phyloP scores from a whole-genome alignment of 331 rosid genomes.

The Stylosanthes scabra region DNA sequence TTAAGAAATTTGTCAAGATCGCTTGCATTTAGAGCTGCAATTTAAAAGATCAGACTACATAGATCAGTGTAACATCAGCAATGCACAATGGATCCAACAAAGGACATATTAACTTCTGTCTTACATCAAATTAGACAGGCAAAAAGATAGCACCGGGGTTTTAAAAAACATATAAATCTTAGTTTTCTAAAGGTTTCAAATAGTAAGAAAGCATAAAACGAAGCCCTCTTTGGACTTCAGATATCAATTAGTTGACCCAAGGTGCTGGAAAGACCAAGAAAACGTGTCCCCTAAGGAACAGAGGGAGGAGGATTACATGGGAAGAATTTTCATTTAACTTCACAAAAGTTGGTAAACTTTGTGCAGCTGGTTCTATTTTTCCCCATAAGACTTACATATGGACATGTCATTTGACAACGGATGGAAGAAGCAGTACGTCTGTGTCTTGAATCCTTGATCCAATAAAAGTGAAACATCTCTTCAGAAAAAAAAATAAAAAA shows the following conservation, averaged over 20 bases:
- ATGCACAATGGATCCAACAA: constrained; percentile 8
- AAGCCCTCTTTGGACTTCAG: constrained; percentile 17
- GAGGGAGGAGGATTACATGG: constrained; percentile 2
- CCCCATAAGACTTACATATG: constrained; percentile 66
- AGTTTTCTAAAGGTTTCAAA: constrained; percentile 1
- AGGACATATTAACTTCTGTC: constrained; percentile 1
- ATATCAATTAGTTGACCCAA: too few species aligned
- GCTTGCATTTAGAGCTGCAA: constrained; percentile 66
- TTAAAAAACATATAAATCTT: neutral
- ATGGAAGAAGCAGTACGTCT: constrained; percentile 81
- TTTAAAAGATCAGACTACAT: constrained; percentile 24
- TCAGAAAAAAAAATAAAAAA: constrained; percentile 40
- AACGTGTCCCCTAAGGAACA: neutral
- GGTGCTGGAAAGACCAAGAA: neutral
- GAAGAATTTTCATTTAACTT: constrained; percentile 24
- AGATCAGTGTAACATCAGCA: constrained; percentile 2
- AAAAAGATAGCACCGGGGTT: constrained; percentile 4
- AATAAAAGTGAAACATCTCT: constrained; percentile 89
- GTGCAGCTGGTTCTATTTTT: neutral
- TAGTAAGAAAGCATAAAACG: constrained; percentile 25
- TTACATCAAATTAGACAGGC: constrained; percentile 20
- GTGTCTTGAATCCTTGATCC: constrained; percentile 84
- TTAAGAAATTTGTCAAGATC: constrained; percentile 83
- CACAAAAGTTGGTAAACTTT: neutral
- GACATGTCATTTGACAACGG: constrained; percentile 91